Evolutionary conservation across 768 basidiomycete species (phyloP).

Genomic region (Leucosporidium yakuticum): DNA sequence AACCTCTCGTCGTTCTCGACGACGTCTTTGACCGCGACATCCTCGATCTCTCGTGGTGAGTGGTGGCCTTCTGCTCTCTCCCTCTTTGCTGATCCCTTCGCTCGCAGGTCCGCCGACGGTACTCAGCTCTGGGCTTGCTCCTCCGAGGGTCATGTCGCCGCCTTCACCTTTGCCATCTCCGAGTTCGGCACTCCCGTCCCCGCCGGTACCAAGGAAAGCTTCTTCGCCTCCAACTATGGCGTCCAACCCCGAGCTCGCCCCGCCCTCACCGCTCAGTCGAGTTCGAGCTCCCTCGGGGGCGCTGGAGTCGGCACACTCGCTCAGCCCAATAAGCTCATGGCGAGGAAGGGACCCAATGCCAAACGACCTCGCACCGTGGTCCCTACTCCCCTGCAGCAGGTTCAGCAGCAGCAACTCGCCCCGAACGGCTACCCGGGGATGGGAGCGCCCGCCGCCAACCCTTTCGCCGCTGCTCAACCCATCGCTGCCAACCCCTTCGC

Average conservation of each 20-base stretch:
- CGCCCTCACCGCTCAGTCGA: slow-evolving; percentile 6
- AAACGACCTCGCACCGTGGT: slow-evolving; percentile 20
- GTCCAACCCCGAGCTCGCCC: slow-evolving; percentile 20
- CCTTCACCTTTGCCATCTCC: slow-evolving; percentile 64
- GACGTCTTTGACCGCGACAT: slow-evolving; percentile 92
- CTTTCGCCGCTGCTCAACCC: no score
- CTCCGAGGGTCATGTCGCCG: slow-evolving; percentile 89
- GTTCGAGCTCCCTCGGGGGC: background rate
- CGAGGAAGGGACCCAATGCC: slow-evolving; percentile 30
- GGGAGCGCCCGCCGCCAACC: no score
- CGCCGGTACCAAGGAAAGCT: slow-evolving; percentile 56
- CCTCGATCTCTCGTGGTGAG: slow-evolving; percentile 90
- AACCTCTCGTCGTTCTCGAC: slow-evolving; percentile 84
- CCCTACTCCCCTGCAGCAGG: background rate
- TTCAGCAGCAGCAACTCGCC: slow-evolving; percentile 3
- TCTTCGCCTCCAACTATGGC: slow-evolving; percentile 19
- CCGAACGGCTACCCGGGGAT: background rate
- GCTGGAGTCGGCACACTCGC: slow-evolving; percentile 1
- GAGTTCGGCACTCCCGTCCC: slow-evolving; percentile 42
- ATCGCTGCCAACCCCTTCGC: no score
- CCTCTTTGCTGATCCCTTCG: background rate
- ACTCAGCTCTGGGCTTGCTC: slow-evolving; percentile 87
- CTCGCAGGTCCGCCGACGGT: slow-evolving; percentile 79
- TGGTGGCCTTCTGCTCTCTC: slow-evolving; percentile 1
- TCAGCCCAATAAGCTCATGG: slow-evolving; percentile 30